Evolutionary conservation across 2,329 filamentous ascomycete genomes (phyloP).

Genomic region (Aspergillus neoniger): DNA sequence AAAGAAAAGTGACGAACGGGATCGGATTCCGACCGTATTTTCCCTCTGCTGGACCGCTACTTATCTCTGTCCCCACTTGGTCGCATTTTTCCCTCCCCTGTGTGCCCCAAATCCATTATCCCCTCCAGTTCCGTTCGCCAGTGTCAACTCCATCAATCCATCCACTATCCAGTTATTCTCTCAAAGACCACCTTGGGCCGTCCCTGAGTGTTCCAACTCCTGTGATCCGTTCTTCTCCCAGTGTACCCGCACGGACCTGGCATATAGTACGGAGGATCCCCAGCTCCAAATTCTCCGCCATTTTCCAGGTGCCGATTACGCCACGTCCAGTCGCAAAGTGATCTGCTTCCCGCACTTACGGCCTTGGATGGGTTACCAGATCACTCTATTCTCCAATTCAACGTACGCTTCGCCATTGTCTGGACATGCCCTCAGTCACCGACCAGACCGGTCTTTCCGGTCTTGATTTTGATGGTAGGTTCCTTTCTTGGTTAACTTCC

Average conservation of each 20-base stretch:
- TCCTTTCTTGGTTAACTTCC: conserved; percentile 8
- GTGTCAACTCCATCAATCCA: background rate
- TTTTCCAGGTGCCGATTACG: background rate
- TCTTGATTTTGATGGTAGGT: conserved; percentile 35
- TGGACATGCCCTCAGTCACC: conserved; percentile 34
- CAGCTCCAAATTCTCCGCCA: background rate
- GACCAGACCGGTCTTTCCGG: conserved; percentile 26
- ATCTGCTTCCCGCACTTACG: conserved; percentile 44
- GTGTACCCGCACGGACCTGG: background rate
- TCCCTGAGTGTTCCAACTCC: background rate
- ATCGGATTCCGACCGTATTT: background rate
- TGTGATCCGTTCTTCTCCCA: background rate
- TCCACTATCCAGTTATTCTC: background rate
- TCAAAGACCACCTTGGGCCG: background rate
- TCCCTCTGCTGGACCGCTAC: background rate
- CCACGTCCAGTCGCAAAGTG: background rate
- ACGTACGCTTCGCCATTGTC: background rate
- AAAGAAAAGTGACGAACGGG: background rate
- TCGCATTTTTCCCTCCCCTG: background rate
- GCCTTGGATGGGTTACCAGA: conserved; percentile 49
- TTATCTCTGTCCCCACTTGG: conserved; percentile 1
- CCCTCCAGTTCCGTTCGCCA: background rate
- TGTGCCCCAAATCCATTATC: background rate
- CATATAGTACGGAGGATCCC: background rate
- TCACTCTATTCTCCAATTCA: background rate